A percentile compares a stretch with the other conserved stretches of the same genome.
These are phyloP conservation scores for Lepidium africanum DNA, from an alignment of 345 rosid genomes.

Conservation along the genomic window DNA sequence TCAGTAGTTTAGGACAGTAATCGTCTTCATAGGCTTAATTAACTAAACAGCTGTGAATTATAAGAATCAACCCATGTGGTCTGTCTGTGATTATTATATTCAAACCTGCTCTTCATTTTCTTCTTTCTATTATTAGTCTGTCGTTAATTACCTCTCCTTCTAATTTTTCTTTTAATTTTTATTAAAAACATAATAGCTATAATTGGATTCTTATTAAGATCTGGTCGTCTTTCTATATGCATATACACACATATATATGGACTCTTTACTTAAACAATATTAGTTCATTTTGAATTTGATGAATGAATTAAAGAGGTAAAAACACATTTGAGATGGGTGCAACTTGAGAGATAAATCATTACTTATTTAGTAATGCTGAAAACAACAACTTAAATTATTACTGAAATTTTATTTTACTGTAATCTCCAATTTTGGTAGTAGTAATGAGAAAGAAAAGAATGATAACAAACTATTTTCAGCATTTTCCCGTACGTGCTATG, in stretches of 20 bases:
- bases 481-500: neutral
- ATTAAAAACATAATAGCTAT: neutral
- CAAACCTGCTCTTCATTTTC: conserved; percentile 17
- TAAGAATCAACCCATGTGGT: conserved; percentile 34
- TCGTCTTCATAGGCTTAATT: conserved; percentile 25
- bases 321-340: neutral
- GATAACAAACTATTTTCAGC: neutral
- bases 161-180: neutral
- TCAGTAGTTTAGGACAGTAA: conserved; percentile 29
- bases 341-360: neutral
- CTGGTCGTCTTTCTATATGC: neutral
- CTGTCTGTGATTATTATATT: conserved; percentile 23
- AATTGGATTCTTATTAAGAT: conserved; percentile 12
- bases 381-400: too few species aligned
- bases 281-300: neutral
- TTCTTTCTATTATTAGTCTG: conserved; percentile 20
- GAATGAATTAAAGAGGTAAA: neutral
- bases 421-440: neutral
- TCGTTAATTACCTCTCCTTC: conserved; percentile 11
- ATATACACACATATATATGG: neutral
- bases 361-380: too few species aligned
- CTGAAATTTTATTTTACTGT: too few species aligned
- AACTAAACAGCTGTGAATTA: conserved; percentile 26
- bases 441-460: neutral
- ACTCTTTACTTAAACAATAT: neutral